phyloP scores from a whole-genome alignment of 805 yeast genomes.

The Lachancea dasiensis region DNA sequence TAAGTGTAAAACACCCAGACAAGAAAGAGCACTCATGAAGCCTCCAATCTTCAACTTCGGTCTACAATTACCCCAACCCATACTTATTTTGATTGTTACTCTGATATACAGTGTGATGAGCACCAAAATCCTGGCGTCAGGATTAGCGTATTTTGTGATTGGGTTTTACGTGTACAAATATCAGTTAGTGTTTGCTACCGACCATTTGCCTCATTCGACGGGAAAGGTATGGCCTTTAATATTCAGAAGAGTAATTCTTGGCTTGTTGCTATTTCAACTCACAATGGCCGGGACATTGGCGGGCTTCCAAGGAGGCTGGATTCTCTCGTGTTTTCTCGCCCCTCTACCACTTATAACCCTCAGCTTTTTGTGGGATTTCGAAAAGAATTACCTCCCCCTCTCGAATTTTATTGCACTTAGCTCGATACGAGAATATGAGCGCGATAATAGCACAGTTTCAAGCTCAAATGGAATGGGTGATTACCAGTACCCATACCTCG shows the following conservation, averaged over 20 bases:
- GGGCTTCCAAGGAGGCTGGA: constrained; percentile 68
- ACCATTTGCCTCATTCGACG: constrained; percentile 94
- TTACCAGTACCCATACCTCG: constrained; percentile 72
- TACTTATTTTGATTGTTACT: constrained; percentile 76
- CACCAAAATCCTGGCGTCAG: constrained; percentile 78
- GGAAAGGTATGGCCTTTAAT: constrained; percentile 95
- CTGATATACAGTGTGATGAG: constrained; percentile 85
- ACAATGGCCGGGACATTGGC: constrained; percentile 91
- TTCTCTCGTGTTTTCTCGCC: constrained; percentile 59
- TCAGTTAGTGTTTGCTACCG: constrained; percentile 82
- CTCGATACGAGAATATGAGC: constrained; percentile 53
- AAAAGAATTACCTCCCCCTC: constrained; percentile 73
- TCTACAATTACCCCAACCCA: constrained; percentile 83
- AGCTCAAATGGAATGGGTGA: constrained; percentile 35
- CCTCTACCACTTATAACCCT: constrained; percentile 73
- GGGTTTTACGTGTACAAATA: constrained; percentile 90
- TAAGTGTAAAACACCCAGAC: constrained; percentile 76
- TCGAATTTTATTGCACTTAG: constrained; percentile 81
- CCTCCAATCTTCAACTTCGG: constrained; percentile 95
- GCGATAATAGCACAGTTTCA: constrained; percentile 22
- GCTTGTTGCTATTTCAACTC: constrained; percentile 76
- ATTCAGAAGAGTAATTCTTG: constrained; percentile 74
- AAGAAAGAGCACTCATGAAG: constrained; percentile 62
- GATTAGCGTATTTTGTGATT: constrained; percentile 72
- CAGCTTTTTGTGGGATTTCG: constrained; percentile 70